phyloP scores from a whole-genome alignment of 495 filamentous ascomycete genomes.

The Mycothermus thermophilus region DNA sequence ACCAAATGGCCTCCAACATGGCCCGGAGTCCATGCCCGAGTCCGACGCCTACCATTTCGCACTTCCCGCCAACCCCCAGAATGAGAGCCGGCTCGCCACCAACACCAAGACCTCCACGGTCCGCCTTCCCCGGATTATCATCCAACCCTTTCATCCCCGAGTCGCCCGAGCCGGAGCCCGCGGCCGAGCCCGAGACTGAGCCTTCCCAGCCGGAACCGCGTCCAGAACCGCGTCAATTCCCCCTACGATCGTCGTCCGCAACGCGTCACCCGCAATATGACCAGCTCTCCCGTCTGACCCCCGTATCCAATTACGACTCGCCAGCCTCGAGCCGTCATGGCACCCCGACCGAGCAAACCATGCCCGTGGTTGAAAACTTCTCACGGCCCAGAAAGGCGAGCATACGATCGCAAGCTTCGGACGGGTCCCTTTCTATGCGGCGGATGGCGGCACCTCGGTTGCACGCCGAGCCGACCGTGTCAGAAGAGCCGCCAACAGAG shows the following conservation, averaged over 20 bases:
- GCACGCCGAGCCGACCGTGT: slow-evolving; percentile 17
- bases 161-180: slow-evolving; percentile 5
- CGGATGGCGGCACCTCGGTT: slow-evolving; percentile 12
- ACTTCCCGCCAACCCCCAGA: slow-evolving; percentile 7
- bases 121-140: slow-evolving; percentile 20
- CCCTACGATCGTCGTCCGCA: too few species aligned
- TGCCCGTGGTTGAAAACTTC: slow-evolving; percentile 34
- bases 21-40: slow-evolving; percentile 4
- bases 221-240: slow-evolving; percentile 12
- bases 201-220: too few species aligned
- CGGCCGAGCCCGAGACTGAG: too few species aligned
- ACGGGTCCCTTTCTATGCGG: slow-evolving; percentile 20
- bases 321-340: slow-evolving; percentile 13
- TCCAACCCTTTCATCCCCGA: slow-evolving; percentile 23
- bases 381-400: slow-evolving; percentile 38
- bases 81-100: slow-evolving; percentile 17
- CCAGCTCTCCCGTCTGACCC: slow-evolving; percentile 8
- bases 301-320: slow-evolving; percentile 13
- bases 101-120: slow-evolving; percentile 10
- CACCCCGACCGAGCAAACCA: slow-evolving; percentile 11
- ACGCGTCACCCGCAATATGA: slow-evolving; percentile 14
- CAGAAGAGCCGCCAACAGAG: slow-evolving; percentile 16
- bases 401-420: slow-evolving; percentile 26
- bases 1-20: slow-evolving; percentile 3
- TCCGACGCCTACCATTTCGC: slow-evolving; percentile 6